phyloP scores from a whole-genome alignment of 345 rosid genomes.

The Rhizophora mangle region DNA sequence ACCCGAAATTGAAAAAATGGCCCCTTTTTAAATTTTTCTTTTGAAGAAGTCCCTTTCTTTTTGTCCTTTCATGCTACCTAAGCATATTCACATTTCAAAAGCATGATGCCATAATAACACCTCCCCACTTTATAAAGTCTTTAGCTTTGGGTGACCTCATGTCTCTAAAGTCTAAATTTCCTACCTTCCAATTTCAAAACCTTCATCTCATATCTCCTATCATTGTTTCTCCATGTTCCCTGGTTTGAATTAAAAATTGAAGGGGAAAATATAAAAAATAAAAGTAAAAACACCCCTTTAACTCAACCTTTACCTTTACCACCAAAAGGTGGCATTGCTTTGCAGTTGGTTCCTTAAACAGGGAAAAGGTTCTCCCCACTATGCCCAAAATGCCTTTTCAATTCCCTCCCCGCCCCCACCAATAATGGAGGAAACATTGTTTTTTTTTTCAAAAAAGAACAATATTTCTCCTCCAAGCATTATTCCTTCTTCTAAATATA shows the following conservation, averaged over 20 bases:
- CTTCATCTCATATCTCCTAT: conserved; percentile 11
- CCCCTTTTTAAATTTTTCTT: background rate
- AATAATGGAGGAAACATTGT: conserved; percentile 40
- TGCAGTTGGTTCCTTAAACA: conserved; percentile 36
- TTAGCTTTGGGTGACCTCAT: conserved; percentile 33
- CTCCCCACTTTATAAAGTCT: no score
- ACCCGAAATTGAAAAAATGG: no score
- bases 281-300: background rate
- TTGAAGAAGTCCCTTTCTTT: conserved; percentile 16
- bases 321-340: conserved; percentile 32
- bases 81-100: conserved; percentile 20
- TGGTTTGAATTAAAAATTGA: no score
- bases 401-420: conserved; percentile 19
- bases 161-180: background rate
- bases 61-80: conserved; percentile 23
- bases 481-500: background rate
- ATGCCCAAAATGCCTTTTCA: conserved; percentile 20
- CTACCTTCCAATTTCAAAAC: no score
- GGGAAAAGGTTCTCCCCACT: conserved; percentile 32
- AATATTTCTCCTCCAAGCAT: conserved; percentile 5
- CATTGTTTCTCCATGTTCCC: no score
- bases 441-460: background rate
- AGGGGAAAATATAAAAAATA: background rate
- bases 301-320: conserved; percentile 15
- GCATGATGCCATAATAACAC: conserved; percentile 42